Evolutionary conservation across 164 flowering plant species (phyloP).

Genomic region (Dillenia suffruticosa): DNA sequence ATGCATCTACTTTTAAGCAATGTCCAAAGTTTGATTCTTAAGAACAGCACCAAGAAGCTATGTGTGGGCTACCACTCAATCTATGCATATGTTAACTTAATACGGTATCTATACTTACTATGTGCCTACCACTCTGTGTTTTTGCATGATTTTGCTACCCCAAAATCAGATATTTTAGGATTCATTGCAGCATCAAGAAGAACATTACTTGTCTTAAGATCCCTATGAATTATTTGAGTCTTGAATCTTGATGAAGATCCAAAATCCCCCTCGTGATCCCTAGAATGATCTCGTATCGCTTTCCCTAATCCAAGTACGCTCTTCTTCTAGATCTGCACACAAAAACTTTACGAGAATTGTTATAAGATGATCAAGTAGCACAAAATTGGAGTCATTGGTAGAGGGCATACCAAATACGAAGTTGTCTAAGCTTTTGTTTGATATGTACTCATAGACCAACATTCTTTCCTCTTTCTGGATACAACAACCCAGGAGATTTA

Average conservation of each 20-base stretch:
- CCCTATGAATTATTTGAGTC: conserved; percentile 16
- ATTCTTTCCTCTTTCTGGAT: no score
- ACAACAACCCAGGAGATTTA: no score
- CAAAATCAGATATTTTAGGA: conserved; percentile 45
- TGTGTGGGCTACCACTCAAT: no score
- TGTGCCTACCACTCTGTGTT: conserved; percentile 28
- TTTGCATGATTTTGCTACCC: conserved; percentile 1
- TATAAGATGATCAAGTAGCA: background rate
- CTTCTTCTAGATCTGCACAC: conserved; percentile 15
- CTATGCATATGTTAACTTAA: no score
- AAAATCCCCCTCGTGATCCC: conserved; percentile 43
- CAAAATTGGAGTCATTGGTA: no score
- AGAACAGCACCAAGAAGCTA: no score
- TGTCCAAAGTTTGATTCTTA: no score
- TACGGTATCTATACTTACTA: conserved; percentile 8
- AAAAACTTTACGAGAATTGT: background rate
- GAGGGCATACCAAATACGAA: conserved; percentile 24
- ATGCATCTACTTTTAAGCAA: no score
- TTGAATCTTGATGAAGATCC: conserved; percentile 46
- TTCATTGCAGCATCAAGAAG: conserved; percentile 26
- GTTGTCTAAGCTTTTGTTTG: conserved; percentile 15
- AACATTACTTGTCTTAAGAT: conserved; percentile 21
- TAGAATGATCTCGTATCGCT: conserved; percentile 24
- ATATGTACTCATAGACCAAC: conserved; percentile 27
- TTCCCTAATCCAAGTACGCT: conserved; percentile 23